Evolutionary conservation across 345 rosid species (phyloP), one percentile per base, ranked within the genome.

Genomic region (Pseudoturritis turrita): DNA sequence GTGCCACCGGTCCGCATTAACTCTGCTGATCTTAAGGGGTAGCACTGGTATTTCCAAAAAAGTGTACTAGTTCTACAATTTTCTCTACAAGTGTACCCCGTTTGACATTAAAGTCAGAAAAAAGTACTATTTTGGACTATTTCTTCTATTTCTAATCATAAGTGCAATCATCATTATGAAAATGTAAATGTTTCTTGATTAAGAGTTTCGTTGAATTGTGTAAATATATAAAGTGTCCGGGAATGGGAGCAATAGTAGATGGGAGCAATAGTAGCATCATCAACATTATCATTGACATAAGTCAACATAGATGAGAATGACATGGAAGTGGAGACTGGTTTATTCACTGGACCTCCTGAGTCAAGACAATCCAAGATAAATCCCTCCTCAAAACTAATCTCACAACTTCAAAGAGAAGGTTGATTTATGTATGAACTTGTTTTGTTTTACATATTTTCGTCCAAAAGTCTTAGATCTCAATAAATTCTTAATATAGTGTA

Each of bases 271-370:
- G 21, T 18, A 43, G 71, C 71, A 49, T 39, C 33, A 51, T 40
- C 63, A 10, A 31, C 33, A 29, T 47, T 55, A n/a, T 77, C 71
- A 56, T 68, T 51, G 33, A 19, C 68, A 13, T 65, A 62, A 47
- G 71, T 17, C 54, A 70, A 44, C 61, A 68, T 76, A 10, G 62
- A 67, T 4, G 67, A 58, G 14, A 46, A 47, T 49, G 62, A 40
- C 40, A n/a, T 67, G 78, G 78, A 74, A 74, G 78, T 74, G 80
- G 92, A 90, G 86, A 91, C 97, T 7, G 84, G 78, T 72, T 72
- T 91, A 82, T 83, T 74, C 81, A 88, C 87, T 43, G 95, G 97
- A 45, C 92, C 76, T 62, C 92, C 90, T 4, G 78, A 84, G 62
- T 57, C 76, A 15, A 62, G 86, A 55, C 79, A 15, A 8, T 33